Conservation (phyloP, 1,284 basidiomycete genomes). For the Sutorius eximius region DNA sequence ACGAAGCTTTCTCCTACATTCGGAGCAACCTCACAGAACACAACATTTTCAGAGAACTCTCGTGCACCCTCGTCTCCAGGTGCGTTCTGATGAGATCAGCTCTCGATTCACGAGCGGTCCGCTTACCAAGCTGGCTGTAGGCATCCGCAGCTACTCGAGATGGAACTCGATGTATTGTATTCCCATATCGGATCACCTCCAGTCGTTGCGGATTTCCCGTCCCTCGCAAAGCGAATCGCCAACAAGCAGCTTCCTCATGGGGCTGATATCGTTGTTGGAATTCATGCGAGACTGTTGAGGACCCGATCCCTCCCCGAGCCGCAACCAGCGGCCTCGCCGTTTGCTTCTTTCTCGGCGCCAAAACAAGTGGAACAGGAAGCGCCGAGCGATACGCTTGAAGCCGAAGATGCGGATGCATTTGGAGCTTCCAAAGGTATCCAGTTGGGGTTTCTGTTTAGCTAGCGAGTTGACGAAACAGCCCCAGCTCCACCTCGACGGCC, state of each 20-base stretch:
- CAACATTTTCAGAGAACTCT: slow-evolving; percentile 27
- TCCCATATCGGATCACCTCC: slow-evolving; percentile 18
- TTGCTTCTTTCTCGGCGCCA: too few species aligned
- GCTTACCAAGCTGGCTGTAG: slow-evolving; percentile 6
- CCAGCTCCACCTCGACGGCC: too few species aligned
- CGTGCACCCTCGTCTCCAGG: slow-evolving; percentile 25
- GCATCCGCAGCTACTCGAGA: slow-evolving; percentile 22
- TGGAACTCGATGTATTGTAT: slow-evolving; percentile 29
- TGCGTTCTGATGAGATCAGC: neutral
- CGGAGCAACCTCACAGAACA: slow-evolving; percentile 23
- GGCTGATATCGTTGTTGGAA: slow-evolving; percentile 20
- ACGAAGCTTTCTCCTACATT: slow-evolving; percentile 21
- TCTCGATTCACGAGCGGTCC: neutral
- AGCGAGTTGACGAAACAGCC: too few species aligned
- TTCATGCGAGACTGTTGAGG: slow-evolving; percentile 23
- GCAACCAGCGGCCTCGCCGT: neutral
- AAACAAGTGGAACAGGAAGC: too few species aligned
- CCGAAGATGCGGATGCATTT: too few species aligned
- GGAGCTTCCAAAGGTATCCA: too few species aligned
- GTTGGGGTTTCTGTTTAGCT: too few species aligned
- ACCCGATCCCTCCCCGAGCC: neutral
- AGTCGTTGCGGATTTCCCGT: slow-evolving; percentile 13
- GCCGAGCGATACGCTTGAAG: too few species aligned
- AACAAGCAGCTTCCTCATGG: slow-evolving; percentile 28
- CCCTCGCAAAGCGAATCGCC: slow-evolving; percentile 18